Evolutionary conservation across 768 basidiomycete species (phyloP), one percentile per base, ranked within the genome.

Genomic region (Bullera alba): DNA sequence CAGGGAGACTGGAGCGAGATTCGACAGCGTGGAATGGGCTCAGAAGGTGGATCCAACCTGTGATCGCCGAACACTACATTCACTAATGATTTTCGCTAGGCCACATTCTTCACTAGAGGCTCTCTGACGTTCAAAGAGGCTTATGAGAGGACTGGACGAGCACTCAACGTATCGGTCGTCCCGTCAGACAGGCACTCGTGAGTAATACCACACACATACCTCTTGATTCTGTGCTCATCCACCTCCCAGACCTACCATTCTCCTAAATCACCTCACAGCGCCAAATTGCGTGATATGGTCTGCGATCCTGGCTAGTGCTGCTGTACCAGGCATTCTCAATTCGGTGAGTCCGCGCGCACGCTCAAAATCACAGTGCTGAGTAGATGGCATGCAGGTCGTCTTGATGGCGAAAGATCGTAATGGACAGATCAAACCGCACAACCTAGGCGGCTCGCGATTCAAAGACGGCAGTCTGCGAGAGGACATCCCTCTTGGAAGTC

Each of bases 101-200:
- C 84, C 45, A 76, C 81, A 12, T 99, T 88, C 75, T 96, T 93
- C 70, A 93, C 90, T 6, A 79, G 83, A 52, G 93, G 93, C 2
- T 90, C 87, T 1, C 81, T 87, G 80, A 97, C 93, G 1, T 99
- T 99, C 75, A 82, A 81, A 42, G 95, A 99, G 69, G 93, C 93
- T 1, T 97, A 93, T 63, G 74, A 88, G 64, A 78, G 85, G 59
- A 99, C 95, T 0, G 93, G 93, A 22, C 80, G 93, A 32, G 86
- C 93, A 23, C 77, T 99, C 27, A 97, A 96, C 67, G 83, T 97
- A 25, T 91, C 88, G 14, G 89, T 95, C 38, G 84, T 92, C 30
- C 90, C 89, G 4, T 86, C 85, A 29, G 87, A 90, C 70, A 80
- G 83, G 16, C 87, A 96, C 74, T 89, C 88, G 87, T 77, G 56